Base-by-base conservation (phyloP, 805 yeast genomes). In the Cyberlindnera petersonii region DNA sequence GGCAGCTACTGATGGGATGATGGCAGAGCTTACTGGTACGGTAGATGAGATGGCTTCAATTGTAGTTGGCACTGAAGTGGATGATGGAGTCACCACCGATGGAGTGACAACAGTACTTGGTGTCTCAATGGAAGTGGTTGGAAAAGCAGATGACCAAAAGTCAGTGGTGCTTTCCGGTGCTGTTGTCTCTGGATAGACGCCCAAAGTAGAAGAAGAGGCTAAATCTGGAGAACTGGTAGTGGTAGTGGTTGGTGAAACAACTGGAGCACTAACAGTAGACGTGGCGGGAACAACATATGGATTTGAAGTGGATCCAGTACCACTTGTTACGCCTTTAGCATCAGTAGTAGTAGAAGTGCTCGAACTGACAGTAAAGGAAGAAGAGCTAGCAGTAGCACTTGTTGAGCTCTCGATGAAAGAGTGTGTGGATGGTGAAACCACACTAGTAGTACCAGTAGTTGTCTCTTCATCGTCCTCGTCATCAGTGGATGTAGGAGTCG, bases 251-350 rank as follows among this genome's bases (percentile, higher is more conserved):
- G 43, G 15, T 3, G 33, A 8, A 21, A n/a, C 42, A 22, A 37
- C 31, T 17, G 45, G 45, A 5, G 45, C 45, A 34, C 37, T 42
- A 22, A 37, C 4, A 4, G 41, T 23, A 2, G 37, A 24, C 10
- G 42, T 27, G 9, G 46, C 31, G n/a, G 46, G 32, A 26, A 42
- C 32, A 6, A 15, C 21, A 31, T 42, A 42, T 27, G 43, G 43
- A 34, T 40, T 40, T 6, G 43, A n/a, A n/a, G n/a, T 34, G 22
- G 36, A 18, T 33, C 35, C n/a, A 9, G 33, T 15, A 22, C 26
- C 31, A 37, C 31, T 31, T 2, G 23, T 18, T 7, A 27, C 5
- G n/a, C n/a, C n/a, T n/a, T n/a, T n/a, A 13, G 13, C 27, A 5
- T 31, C 29, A 20, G 34, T 17, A 22, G 37, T 11, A 6, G 37